These are phyloP conservation scores for Phytophthora melonis DNA, from an alignment of 352 stramenopile species.

Conservation along the genomic window DNA sequence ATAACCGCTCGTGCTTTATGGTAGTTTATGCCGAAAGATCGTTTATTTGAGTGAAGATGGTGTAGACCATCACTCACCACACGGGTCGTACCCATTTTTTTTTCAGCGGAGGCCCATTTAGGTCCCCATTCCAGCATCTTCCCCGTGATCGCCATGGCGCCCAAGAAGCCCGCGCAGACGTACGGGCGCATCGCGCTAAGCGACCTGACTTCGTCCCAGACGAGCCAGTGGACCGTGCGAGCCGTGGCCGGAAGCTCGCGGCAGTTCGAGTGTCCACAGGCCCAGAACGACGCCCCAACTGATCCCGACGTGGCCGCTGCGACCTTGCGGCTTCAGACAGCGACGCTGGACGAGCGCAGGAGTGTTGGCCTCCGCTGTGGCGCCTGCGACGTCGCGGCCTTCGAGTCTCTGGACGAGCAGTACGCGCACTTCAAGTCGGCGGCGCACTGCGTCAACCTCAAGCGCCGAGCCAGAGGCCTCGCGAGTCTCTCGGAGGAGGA, in stretches of 20 bases:
- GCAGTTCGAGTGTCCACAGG: slow-evolving; percentile 45
- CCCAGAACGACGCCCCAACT: slow-evolving; percentile 11
- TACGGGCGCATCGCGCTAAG: slow-evolving; percentile 74
- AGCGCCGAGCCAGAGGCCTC: slow-evolving; percentile 70
- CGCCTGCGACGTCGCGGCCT: slow-evolving; percentile 73
- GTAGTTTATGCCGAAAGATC: neutral
- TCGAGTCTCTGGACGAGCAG: slow-evolving; percentile 82
- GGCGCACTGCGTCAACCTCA: slow-evolving; percentile 85
- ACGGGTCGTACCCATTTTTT: neutral
- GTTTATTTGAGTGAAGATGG: neutral
- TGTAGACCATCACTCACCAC: slow-evolving; percentile 33
- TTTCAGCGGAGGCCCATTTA: neutral
- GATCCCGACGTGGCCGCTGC: slow-evolving; percentile 20
- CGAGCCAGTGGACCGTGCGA: slow-evolving; percentile 64
- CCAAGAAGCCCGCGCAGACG: slow-evolving; percentile 41
- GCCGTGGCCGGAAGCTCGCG: slow-evolving; percentile 64
- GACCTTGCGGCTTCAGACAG: slow-evolving; percentile 43
- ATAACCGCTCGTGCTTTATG: neutral
- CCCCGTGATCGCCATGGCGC: slow-evolving; percentile 21
- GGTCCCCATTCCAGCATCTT: slow-evolving; percentile 25
- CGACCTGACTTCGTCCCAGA: slow-evolving; percentile 60
- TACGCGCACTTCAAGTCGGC: slow-evolving; percentile 88
- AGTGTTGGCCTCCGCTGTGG: slow-evolving; percentile 70
- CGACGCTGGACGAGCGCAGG: slow-evolving; percentile 46
- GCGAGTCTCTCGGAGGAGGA: slow-evolving; percentile 53